Evolutionary conservation across 352 stramenopile genomes (phyloP).

Genomic region (Pythium chondricola): DNA sequence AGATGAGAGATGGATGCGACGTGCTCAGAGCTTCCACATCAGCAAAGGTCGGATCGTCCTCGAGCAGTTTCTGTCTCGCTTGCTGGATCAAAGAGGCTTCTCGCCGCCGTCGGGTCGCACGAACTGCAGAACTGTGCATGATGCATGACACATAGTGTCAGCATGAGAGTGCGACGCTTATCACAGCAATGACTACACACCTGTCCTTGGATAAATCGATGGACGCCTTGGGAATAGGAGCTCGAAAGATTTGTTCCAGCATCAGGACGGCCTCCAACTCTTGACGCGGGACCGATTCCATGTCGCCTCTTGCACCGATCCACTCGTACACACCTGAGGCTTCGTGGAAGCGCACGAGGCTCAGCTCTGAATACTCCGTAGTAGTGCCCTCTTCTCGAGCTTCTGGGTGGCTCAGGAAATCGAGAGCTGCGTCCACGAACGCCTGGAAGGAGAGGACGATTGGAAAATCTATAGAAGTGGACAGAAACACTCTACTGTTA

Average conservation of each 20-base stretch:
- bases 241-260: conserved; percentile 10
- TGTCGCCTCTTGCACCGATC: not conserved
- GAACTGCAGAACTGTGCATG: not conserved
- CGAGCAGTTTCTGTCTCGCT: not conserved
- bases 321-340: too few species aligned
- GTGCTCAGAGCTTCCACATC: not conserved
- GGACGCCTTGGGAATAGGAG: not conserved
- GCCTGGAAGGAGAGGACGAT: too few species aligned
- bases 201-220: conserved; percentile 1
- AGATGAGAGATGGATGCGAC: not conserved
- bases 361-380: too few species aligned
- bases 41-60: not conserved
- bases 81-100: not conserved
- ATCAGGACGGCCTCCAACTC: not conserved
- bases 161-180: not conserved
- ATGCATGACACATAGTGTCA: not conserved
- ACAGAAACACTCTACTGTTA: too few species aligned
- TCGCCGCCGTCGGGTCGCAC: not conserved
- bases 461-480: too few species aligned
- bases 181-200: not conserved
- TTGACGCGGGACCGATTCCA: not conserved
- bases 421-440: too few species aligned
- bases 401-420: too few species aligned
- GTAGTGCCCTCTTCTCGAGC: too few species aligned
- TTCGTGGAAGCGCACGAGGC: too few species aligned